A percentile compares a stretch with the other conserved stretches of the same genome.
Conservation (phyloP, 345 rosid species). For the Dovyalis caffra region DNA sequence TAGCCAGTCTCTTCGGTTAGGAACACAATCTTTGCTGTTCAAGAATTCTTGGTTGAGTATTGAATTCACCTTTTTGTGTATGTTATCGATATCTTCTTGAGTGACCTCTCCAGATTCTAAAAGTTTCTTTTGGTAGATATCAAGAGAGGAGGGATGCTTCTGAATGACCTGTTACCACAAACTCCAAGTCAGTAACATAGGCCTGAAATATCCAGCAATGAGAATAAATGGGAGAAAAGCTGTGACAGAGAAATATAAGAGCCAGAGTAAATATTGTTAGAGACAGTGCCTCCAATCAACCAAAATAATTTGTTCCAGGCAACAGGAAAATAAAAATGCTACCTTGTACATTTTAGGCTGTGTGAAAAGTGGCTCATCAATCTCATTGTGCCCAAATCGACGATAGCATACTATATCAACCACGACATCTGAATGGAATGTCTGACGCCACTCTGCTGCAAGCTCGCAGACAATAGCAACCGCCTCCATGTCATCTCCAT, state of each 20-base stretch:
- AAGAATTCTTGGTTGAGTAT: slow-evolving; percentile 68
- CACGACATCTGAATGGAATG: slow-evolving; percentile 76
- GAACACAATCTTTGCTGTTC: slow-evolving; percentile 70
- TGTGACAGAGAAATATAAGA: neutral
- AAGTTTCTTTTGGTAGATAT: slow-evolving; percentile 57
- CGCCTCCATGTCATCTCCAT: slow-evolving; percentile 74
- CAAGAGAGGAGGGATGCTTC: slow-evolving; percentile 67
- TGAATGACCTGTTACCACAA: slow-evolving; percentile 51
- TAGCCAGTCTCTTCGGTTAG: slow-evolving; percentile 73
- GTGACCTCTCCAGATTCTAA: slow-evolving; percentile 61
- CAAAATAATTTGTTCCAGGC: neutral
- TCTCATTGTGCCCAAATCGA: slow-evolving; percentile 80
- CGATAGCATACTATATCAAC: slow-evolving; percentile 78
- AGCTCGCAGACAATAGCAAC: slow-evolving; percentile 75
- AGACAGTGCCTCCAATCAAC: neutral
- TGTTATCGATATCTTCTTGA: slow-evolving; percentile 48
- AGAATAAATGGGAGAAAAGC: slow-evolving; percentile 1
- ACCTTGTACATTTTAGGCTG: slow-evolving; percentile 85
- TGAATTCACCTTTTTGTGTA: slow-evolving; percentile 53
- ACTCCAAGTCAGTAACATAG: too few species aligned
- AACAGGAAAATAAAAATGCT: slow-evolving; percentile 43
- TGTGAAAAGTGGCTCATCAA: slow-evolving; percentile 77
- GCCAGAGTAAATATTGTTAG: neutral
- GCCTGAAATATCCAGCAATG: neutral
- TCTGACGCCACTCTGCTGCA: slow-evolving; percentile 86